Evolutionary conservation across 352 stramenopile species (phyloP).

Genomic region (Pythium insidiosum): DNA sequence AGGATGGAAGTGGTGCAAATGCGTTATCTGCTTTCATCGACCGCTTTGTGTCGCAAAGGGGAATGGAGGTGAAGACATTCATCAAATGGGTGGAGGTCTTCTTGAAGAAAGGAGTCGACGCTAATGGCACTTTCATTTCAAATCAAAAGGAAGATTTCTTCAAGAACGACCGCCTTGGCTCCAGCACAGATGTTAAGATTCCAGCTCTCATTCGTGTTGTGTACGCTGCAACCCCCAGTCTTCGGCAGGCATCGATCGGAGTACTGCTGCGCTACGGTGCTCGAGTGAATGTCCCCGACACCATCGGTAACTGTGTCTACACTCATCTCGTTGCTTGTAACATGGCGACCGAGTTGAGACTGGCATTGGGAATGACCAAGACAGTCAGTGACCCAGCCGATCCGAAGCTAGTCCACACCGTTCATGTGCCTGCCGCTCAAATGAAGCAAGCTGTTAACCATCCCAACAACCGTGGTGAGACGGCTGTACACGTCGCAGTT

Average conservation of each 20-base stretch:
- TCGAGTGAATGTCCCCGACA: slow-evolving; percentile 36
- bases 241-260: slow-evolving; percentile 29
- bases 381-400: slow-evolving; percentile 30
- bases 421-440: slow-evolving; percentile 35
- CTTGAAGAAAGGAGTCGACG: slow-evolving; percentile 42
- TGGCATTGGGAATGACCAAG: slow-evolving; percentile 36
- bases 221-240: slow-evolving; percentile 19
- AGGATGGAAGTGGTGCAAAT: slow-evolving; percentile 36
- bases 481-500: slow-evolving; percentile 50
- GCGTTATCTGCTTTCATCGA: slow-evolving; percentile 46
- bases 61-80: slow-evolving; percentile 10
- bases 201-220: slow-evolving; percentile 34
- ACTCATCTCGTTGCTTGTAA: slow-evolving; percentile 56
- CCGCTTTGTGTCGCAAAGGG: slow-evolving; percentile 28
- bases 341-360: slow-evolving; percentile 27
- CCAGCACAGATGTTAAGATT: slow-evolving; percentile 21
- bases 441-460: slow-evolving; percentile 32
- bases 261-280: slow-evolving; percentile 53
- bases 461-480: slow-evolving; percentile 33
- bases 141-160: slow-evolving; percentile 23
- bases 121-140: slow-evolving; percentile 38
- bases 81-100: slow-evolving; percentile 42
- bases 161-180: slow-evolving; percentile 21
- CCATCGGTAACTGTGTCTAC: slow-evolving; percentile 45
- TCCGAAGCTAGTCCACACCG: slow-evolving; percentile 17